phyloP scores from a whole-genome alignment of 106 monocot species.

The Posidonia australis region DNA sequence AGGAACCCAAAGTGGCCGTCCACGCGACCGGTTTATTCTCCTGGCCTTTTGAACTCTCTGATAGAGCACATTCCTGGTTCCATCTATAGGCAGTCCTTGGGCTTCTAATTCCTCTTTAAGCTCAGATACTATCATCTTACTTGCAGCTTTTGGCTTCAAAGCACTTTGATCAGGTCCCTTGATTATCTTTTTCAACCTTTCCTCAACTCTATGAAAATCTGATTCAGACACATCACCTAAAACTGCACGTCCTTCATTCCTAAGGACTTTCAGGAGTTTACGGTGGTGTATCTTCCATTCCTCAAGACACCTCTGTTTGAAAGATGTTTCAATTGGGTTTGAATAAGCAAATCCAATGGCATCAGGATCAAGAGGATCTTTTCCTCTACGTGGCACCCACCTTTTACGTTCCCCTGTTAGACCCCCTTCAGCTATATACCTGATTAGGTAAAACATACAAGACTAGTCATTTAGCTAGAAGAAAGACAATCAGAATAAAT shows the following conservation, averaged over 20 bases:
- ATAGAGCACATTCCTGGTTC: conserved; percentile 88
- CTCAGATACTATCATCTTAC: conserved; percentile 97
- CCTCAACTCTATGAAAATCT: conserved; percentile 62
- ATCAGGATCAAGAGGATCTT: conserved; percentile 92
- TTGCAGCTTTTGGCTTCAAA: conserved; percentile 92
- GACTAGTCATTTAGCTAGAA: too few species aligned
- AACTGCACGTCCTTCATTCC: conserved; percentile 65
- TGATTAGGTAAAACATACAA: conserved; percentile 8
- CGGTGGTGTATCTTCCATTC: conserved; percentile 72
- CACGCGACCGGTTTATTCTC: conserved; percentile 95
- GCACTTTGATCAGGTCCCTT: conserved; percentile 66
- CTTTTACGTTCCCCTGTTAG: conserved; percentile 96
- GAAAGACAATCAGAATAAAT: background rate
- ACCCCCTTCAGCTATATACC: conserved; percentile 93
- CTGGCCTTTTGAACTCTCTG: conserved; percentile 96
- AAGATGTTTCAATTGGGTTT: conserved; percentile 88
- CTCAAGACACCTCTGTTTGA: conserved; percentile 78
- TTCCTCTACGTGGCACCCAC: conserved; percentile 93
- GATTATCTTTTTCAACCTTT: conserved; percentile 62
- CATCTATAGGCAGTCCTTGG: conserved; percentile 90
- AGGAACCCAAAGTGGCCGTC: conserved; percentile 93
- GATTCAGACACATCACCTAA: conserved; percentile 59
- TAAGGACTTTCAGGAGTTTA: conserved; percentile 60
- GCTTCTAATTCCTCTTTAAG: conserved; percentile 90
- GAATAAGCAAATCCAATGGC: conserved; percentile 88